Base-by-base conservation (phyloP, 2,329 filamentous ascomycete genomes). In the Bimuria novae-zelandiae region DNA sequence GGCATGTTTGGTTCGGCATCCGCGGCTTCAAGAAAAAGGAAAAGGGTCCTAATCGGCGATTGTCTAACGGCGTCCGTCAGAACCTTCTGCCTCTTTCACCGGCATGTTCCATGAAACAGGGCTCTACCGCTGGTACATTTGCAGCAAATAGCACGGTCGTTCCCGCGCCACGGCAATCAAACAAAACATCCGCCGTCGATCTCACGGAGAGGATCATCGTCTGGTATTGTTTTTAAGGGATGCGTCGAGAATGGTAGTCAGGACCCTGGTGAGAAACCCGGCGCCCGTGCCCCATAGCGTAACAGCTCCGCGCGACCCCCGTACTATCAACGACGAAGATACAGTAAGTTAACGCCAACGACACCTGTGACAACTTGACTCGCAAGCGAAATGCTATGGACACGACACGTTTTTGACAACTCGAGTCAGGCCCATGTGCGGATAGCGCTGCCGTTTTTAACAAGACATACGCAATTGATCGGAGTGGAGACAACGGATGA, bases 401-500 rank as follows among this genome's bases (percentile, higher is more conserved):
- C 4, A 14, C n/a, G 25, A 21, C 40, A 43, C 25, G 27, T 30
- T 23, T 33, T 36, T 16, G 30, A 27, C 30, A 17, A 7, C 14
- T 35, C 16, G 23, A 39, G 33, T 47, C 33, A 39, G 33, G 23
- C 19, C 11, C 33, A 37, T 47, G 32, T 37, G 44, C 44, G 32
- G 21, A 19, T 36, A 37, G 33, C 44, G 30, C 19, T 14, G 30
- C 43, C 43, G 14, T 16, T 29, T 46, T 37, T 21, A n/a, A n/a
- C n/a, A n/a, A n/a, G n/a, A n/a, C n/a, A n/a, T n/a, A 47, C 33
- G 44, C 33, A 36, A 47, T 37, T 27, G 32, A 37, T 47, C 40
- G 3, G 7, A 30, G 43, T 46, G 43, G 43, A 19, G 32, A 19
- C 30, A 19, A 27, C 32, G 27, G 41, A 46, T 37, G 43, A 46